Percentiles rank a stretch among this genome's conserved stretches.
These are phyloP conservation scores for Marasmius tenuissimus DNA, from an alignment of 1,284 basidiomycete genomes.

Conservation along the genomic window DNA sequence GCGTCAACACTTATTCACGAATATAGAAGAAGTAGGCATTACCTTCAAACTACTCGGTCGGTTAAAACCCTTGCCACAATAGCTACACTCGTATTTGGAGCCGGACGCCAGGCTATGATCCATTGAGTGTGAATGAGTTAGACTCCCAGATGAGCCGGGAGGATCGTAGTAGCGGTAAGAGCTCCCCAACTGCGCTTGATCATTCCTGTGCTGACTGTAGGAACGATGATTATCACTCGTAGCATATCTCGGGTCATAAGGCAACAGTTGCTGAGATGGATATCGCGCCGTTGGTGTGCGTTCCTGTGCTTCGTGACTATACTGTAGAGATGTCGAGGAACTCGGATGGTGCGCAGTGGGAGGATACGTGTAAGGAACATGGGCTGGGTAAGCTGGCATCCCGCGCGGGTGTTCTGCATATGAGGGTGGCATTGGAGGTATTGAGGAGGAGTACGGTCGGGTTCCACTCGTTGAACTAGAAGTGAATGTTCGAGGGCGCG, in stretches of 20 bases:
- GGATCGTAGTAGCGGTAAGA: constrained; percentile 14
- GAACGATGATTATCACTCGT: constrained; percentile 1
- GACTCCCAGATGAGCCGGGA: constrained; percentile 7
- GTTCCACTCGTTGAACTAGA: neutral
- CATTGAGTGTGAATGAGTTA: constrained; percentile 5
- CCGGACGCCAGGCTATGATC: neutral
- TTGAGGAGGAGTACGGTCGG: neutral
- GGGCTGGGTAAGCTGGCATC: neutral
- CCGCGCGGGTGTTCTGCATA: neutral
- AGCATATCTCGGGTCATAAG: constrained; percentile 2
- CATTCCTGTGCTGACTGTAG: neutral
- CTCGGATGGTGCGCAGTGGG: neutral
- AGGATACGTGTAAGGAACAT: neutral
- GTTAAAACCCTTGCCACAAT: constrained; percentile 80
- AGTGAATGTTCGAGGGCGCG: neutral
- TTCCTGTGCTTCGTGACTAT: neutral
- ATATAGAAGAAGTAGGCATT: constrained; percentile 10
- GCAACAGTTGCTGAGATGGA: constrained; percentile 2
- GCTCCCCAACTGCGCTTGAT: neutral
- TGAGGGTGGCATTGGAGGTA: neutral
- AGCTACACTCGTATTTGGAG: constrained; percentile 72
- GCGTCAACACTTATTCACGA: constrained; percentile 8
- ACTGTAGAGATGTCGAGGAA: neutral
- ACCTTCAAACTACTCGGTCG: constrained; percentile 82
- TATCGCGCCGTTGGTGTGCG: constrained; percentile 20